Evolutionary conservation across 2,329 filamentous ascomycete species (phyloP).

Genomic region (Aureobasidium sp.): DNA sequence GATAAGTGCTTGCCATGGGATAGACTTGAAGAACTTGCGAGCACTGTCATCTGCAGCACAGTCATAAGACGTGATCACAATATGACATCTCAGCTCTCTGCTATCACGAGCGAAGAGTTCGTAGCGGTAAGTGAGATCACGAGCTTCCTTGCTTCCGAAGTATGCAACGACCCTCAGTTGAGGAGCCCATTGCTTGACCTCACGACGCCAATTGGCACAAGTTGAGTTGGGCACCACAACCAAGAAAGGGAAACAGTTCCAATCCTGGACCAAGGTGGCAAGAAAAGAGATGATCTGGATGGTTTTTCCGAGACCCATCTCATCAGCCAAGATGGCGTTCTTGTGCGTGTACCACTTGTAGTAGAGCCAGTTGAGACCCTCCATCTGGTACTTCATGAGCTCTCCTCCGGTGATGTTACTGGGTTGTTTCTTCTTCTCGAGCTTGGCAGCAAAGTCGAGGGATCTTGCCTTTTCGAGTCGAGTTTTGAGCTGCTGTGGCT

Average conservation of each 20-base stretch:
- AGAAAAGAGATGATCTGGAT: conserved; percentile 84
- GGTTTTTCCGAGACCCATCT: conserved; percentile 97
- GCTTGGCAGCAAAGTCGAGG: conserved; percentile 53
- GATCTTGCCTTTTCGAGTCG: conserved; percentile 60
- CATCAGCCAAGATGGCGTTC: conserved; percentile 88
- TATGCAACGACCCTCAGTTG: conserved; percentile 83
- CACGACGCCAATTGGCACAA: conserved; percentile 93
- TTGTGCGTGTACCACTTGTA: conserved; percentile 76
- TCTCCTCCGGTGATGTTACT: conserved; percentile 64
- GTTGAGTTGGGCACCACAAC: conserved; percentile 92
- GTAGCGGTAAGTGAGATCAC: conserved; percentile 67
- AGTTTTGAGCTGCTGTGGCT: conserved; percentile 48
- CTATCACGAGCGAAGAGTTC: conserved; percentile 68
- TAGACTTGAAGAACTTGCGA: conserved; percentile 54
- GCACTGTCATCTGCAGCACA: conserved; percentile 67
- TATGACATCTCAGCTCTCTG: conserved; percentile 70
- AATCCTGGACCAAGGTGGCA: conserved; percentile 52
- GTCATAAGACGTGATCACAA: conserved; percentile 93
- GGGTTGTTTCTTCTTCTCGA: conserved; percentile 66
- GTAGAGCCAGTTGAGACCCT: conserved; percentile 91
- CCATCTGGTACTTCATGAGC: conserved; percentile 87
- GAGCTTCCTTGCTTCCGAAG: conserved; percentile 67
- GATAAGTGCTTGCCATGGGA: conserved; percentile 80
- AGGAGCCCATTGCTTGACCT: conserved; percentile 90
- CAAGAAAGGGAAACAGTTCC: conserved; percentile 80